Evolutionary conservation across 208 protist genomes (phyloP).

Genomic region (Angomonas ambiguus): DNA sequence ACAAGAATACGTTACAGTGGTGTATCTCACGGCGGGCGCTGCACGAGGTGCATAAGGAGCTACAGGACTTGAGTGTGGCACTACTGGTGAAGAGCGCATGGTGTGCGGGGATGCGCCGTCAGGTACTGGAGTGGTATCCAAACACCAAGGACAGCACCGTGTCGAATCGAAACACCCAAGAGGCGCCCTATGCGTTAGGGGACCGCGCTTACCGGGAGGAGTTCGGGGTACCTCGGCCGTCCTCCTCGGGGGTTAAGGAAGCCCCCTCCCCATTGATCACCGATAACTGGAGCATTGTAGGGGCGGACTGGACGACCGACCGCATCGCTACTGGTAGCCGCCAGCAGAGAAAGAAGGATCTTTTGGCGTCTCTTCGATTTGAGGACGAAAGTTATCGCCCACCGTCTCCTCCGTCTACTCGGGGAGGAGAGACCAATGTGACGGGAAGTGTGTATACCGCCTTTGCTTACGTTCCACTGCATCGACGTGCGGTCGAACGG

Average conservation of each 20-base stretch:
- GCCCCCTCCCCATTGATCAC: neutral
- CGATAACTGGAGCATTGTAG: neutral
- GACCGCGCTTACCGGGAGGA: constrained; percentile 26
- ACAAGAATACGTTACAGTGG: constrained; percentile 23
- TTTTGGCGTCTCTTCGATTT: neutral
- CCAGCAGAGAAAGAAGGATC: neutral
- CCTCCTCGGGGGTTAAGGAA: neutral
- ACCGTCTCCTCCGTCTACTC: no score
- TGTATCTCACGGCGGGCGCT: constrained; percentile 53
- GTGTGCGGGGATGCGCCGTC: constrained; percentile 50
- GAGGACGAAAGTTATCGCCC: neutral
- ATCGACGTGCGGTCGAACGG: constrained; percentile 68
- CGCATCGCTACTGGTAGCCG: neutral
- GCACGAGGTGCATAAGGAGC: constrained; percentile 39
- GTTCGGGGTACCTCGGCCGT: constrained; percentile 34
- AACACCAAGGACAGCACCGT: constrained; percentile 18
- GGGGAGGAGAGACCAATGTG: neutral
- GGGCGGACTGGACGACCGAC: neutral
- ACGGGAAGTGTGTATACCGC: neutral
- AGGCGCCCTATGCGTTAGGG: neutral
- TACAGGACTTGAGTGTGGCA: constrained; percentile 75
- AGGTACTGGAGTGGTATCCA: constrained; percentile 66
- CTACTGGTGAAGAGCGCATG: constrained; percentile 54
- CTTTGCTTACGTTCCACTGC: constrained; percentile 52
- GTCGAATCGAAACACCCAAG: neutral